Conservation (phyloP, 2,329 filamentous ascomycete genomes). For the Rachicladosporium sp. region DNA sequence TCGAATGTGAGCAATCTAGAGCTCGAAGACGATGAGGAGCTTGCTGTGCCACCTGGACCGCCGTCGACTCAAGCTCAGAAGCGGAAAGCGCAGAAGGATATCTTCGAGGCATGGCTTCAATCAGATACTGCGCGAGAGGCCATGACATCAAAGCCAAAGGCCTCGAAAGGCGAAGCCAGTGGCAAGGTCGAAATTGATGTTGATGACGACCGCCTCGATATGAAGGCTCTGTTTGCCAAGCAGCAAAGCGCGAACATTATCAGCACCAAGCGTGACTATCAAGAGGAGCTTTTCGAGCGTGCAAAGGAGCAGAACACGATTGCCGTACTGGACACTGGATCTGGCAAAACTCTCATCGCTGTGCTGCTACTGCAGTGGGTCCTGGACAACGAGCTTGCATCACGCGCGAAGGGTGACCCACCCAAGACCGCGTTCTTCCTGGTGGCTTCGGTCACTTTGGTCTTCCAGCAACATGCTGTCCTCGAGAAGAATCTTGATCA, state of each 20-base stretch:
- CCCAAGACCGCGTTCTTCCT: conserved; percentile 73
- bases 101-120: conserved; percentile 31
- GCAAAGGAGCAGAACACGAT: conserved; percentile 80
- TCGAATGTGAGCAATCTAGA: not conserved
- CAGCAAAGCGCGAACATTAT: conserved; percentile 49
- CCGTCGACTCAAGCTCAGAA: conserved; percentile 24
- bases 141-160: conserved; percentile 23
- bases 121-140: conserved; percentile 32
- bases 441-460: conserved; percentile 74
- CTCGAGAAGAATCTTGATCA: conserved; percentile 71
- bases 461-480: conserved; percentile 79
- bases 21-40: conserved; percentile 10
- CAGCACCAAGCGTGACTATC: conserved; percentile 73
- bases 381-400: conserved; percentile 64
- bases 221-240: conserved; percentile 40
- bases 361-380: conserved; percentile 68
- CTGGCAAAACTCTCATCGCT: conserved; percentile 93
- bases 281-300: conserved; percentile 78
- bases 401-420: conserved; percentile 47
- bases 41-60: conserved; percentile 3
- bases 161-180: conserved; percentile 19
- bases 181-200: conserved; percentile 16
- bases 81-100: conserved; percentile 28
- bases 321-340: conserved; percentile 87
- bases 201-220: conserved; percentile 37